Evolutionary conservation across 768 basidiomycete species (phyloP), one percentile per base, ranked within the genome.

Genomic region (Naganishia kalamii): DNA sequence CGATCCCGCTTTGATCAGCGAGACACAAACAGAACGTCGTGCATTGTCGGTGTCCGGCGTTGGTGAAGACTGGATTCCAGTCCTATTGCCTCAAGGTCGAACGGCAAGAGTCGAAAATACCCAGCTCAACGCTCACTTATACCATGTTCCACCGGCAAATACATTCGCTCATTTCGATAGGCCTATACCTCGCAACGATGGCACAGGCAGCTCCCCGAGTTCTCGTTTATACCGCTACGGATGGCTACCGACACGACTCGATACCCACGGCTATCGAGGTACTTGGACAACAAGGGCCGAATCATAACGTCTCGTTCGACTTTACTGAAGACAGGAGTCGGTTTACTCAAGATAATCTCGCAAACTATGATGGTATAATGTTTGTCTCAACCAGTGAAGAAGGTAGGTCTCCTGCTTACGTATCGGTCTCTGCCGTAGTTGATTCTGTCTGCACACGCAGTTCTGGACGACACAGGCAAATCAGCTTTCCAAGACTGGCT

Each of bases 381-480:
- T 89, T 90, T 74, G 75, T 89, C 62, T 83, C 82, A 50, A 88
- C 83, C 29, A 86, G 86, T 0, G 86, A 86, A 33, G 85, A 87
- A 78, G 83, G 88, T 86, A 64, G 48, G 82, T 74, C 25, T 43
- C 21, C 50, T 44, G 27, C 46, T 51, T 52, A 27, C 59, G 23
- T 1, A 29, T 32, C 21, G 23, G 2, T 11, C n/a, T 1, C 43
- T 32, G 17, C 44, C 43, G 33, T 32, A 63, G 1, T 44, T 23
- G 35, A 7, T 33, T 37, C 15, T 25, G 25, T 17, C 25, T 43
- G 61, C 19, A 65, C 47, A 19, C 29, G 10, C 57, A 86, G 87
- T 89, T 44, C 82, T 89, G 30, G 85, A 86, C 70, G 80, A 80
- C 21, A 64, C 77, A 5, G 85, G 86, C 25, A 84, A 86, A 71